phyloP scores from a whole-genome alignment of 2,329 filamentous ascomycete species.

The Zymoseptoria tritici region DNA sequence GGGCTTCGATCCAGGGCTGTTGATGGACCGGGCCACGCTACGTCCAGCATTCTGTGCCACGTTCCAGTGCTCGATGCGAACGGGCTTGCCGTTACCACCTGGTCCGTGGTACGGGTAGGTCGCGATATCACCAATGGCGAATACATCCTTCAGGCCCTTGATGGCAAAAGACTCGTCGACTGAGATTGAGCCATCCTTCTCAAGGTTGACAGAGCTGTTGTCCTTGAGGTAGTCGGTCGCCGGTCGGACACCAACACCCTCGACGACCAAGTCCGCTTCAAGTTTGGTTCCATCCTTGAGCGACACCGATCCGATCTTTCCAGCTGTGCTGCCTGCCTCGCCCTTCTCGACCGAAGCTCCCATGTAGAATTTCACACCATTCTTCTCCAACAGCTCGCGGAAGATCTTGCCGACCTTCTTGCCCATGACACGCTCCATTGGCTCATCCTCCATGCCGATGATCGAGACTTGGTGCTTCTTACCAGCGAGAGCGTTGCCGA shows the following conservation, averaged over 20 bases:
- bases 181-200: constrained; percentile 76
- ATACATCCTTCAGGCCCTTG: constrained; percentile 70
- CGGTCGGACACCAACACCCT: constrained; percentile 82
- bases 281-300: constrained; percentile 81
- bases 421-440: constrained; percentile 81
- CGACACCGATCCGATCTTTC: constrained; percentile 69
- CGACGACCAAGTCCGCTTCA: constrained; percentile 80
- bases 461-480: constrained; percentile 79
- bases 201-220: constrained; percentile 62
- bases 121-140: constrained; percentile 90
- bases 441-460: constrained; percentile 78
- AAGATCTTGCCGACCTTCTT: constrained; percentile 72
- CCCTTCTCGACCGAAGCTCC: constrained; percentile 76
- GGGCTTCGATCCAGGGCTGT: constrained; percentile 52
- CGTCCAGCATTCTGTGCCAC: constrained; percentile 92
- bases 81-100: constrained; percentile 62
- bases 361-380: constrained; percentile 83
- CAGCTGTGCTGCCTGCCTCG: constrained; percentile 56
- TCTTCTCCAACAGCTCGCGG: constrained; percentile 70
- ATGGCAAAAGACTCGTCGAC: constrained; percentile 77
- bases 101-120: constrained; percentile 92
- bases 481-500: constrained; percentile 69
- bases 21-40: constrained; percentile 68
- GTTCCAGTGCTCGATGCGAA: constrained; percentile 97
- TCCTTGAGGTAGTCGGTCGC: constrained; percentile 74